Conservation (phyloP, 1,139 yeast species). For the Candida glucosophila region DNA sequence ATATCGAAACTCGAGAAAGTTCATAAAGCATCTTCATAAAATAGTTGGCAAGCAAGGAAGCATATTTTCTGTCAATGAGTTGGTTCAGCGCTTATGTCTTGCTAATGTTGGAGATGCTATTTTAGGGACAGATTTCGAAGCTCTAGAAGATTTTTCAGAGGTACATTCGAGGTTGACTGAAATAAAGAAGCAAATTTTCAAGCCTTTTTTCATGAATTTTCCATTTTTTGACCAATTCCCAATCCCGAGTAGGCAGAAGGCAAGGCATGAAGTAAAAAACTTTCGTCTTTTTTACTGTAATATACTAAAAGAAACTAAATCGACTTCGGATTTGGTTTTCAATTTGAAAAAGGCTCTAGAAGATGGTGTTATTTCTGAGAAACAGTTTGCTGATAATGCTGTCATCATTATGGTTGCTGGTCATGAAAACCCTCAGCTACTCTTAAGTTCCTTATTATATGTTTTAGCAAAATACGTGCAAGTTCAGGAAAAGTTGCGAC, state of each 20-base stretch:
- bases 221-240: constrained; percentile 46
- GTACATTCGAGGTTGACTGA: constrained; percentile 32
- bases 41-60: constrained; percentile 4
- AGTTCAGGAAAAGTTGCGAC: constrained; percentile 29
- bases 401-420: constrained; percentile 53
- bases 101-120: constrained; percentile 45
- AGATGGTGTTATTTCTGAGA: constrained; percentile 25
- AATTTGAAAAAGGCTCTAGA: constrained; percentile 21
- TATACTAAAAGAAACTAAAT: too few species aligned
- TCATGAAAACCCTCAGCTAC: constrained; percentile 54
- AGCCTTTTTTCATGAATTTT: constrained; percentile 47
- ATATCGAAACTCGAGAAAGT: constrained; percentile 21
- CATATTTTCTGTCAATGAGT: constrained; percentile 23
- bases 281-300: too few species aligned
- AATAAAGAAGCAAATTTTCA: constrained; percentile 48
- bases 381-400: constrained; percentile 49
- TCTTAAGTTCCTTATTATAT: constrained; percentile 41
- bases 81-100: constrained; percentile 38
- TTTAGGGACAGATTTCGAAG: constrained; percentile 40
- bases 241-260: constrained; percentile 38
- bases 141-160: constrained; percentile 16
- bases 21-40: constrained; percentile 9
- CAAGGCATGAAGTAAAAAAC: constrained; percentile 32
- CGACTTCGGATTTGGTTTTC: constrained; percentile 17
- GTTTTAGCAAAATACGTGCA: constrained; percentile 32